Conservation (phyloP, 1,284 basidiomycete genomes). For the Cerrena zonata region DNA sequence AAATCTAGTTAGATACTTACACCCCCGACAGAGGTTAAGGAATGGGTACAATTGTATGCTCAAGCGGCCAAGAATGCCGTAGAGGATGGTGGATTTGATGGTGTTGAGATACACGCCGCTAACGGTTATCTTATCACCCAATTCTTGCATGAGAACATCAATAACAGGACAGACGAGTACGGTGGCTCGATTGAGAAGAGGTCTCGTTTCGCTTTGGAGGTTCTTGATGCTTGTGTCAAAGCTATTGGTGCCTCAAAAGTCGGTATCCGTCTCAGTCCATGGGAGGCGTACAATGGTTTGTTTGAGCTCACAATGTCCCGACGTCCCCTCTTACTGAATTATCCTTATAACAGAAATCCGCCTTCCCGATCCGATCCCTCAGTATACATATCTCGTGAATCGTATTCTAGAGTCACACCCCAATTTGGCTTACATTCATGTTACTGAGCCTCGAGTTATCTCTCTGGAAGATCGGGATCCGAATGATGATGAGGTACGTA, state of each 20-base stretch:
- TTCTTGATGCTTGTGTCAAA: slow-evolving; percentile 40
- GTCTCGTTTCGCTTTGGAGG: slow-evolving; percentile 41
- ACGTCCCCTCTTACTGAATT: not conserved
- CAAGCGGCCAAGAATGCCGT: slow-evolving; percentile 39
- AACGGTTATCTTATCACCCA: slow-evolving; percentile 40
- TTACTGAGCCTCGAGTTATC: slow-evolving; percentile 34
- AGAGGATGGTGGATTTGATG: slow-evolving; percentile 42
- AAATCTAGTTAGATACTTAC: not conserved
- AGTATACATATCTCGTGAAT: slow-evolving; percentile 34
- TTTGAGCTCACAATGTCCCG: not conserved
- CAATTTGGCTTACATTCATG: slow-evolving; percentile 52
- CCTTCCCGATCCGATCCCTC: slow-evolving; percentile 43
- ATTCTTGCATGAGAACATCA: slow-evolving; percentile 39
- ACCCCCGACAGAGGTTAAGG: slow-evolving; percentile 32
- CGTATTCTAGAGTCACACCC: slow-evolving; percentile 35
- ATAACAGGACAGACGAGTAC: slow-evolving; percentile 55
- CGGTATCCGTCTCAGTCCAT: slow-evolving; percentile 52
- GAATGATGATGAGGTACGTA: slow-evolving; percentile 11
- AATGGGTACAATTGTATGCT: slow-evolving; percentile 34
- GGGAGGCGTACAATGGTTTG: slow-evolving; percentile 36
- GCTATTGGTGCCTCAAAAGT: slow-evolving; percentile 36
- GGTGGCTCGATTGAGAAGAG: slow-evolving; percentile 55
- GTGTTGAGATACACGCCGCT: slow-evolving; percentile 30
- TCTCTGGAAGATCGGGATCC: slow-evolving; percentile 16
- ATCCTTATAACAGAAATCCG: slow-evolving; percentile 31